Conservation (phyloP, 768 basidiomycete genomes). For the Megacollybia marginata region DNA sequence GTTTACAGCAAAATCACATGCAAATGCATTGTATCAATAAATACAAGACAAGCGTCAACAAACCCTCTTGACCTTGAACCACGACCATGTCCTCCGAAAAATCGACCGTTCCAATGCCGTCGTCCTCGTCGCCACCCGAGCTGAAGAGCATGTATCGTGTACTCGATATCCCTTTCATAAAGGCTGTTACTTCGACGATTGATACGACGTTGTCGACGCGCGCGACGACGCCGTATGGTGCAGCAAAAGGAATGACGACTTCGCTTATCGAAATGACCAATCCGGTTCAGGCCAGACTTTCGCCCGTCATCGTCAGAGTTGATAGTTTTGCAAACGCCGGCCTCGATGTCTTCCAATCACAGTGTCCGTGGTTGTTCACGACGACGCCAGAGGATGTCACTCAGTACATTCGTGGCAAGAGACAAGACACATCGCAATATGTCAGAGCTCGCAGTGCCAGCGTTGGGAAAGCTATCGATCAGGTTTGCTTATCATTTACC, state of each 20-base stretch:
- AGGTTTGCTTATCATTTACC: conserved; percentile 40
- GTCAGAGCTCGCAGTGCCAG: conserved; percentile 22
- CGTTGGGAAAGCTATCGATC: conserved; percentile 60
- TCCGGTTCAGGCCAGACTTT: conserved; percentile 58
- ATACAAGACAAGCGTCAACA: too few relatives aligned
- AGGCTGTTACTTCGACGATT: conserved; percentile 52
- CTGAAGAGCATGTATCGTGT: conserved; percentile 58
- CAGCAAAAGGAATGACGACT: conserved; percentile 53
- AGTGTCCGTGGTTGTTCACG: conserved; percentile 72
- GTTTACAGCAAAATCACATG: too few relatives aligned
- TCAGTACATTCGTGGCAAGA: conserved; percentile 48
- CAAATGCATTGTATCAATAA: too few relatives aligned
- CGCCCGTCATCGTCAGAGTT: conserved; percentile 56
- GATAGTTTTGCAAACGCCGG: conserved; percentile 69
- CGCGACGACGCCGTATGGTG: conserved; percentile 58
- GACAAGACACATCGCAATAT: conserved; percentile 44
- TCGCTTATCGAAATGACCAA: conserved; percentile 56
- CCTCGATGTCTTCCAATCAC: conserved; percentile 63
- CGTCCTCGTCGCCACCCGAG: conserved; percentile 31
- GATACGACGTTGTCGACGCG: conserved; percentile 51
- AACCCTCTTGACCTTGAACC: background rate
- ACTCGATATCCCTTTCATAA: conserved; percentile 67
- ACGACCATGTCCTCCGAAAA: conserved; percentile 16
- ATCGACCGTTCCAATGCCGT: conserved; percentile 10
- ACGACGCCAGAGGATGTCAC: conserved; percentile 67